Conservation (phyloP, 495 filamentous ascomycete genomes). For the Pseudevernia furfuracea region DNA sequence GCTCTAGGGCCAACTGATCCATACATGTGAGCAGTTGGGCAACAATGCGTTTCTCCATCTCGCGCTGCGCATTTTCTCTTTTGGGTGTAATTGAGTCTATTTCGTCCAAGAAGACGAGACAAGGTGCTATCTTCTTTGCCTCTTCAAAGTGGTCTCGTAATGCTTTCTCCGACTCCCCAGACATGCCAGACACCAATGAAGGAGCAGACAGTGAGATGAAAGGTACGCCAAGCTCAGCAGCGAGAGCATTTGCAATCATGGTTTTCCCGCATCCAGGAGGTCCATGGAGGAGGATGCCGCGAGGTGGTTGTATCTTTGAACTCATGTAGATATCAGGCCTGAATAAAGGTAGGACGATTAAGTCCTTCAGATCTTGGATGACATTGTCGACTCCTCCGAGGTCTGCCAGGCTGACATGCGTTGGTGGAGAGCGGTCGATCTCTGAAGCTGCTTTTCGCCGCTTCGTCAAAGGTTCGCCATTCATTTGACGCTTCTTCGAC, state of each 20-base stretch:
- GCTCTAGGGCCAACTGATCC: conserved; percentile 74
- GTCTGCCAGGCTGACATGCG: conserved; percentile 66
- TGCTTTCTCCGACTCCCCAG: conserved; percentile 92
- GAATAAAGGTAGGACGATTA: conserved; percentile 75
- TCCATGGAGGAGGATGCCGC: conserved; percentile 86
- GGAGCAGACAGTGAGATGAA: conserved; percentile 87
- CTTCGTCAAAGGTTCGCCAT: conserved; percentile 64
- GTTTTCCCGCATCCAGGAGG: conserved; percentile 96
- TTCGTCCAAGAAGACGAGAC: conserved; percentile 91
- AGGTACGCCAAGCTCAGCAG: conserved; percentile 72
- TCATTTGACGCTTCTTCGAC: conserved; percentile 46
- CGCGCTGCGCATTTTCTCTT: conserved; percentile 84
- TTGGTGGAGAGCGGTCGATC: conserved; percentile 63
- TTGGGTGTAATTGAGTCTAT: conserved; percentile 95
- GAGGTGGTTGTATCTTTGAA: conserved; percentile 60
- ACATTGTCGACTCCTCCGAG: conserved; percentile 81
- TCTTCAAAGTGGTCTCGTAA: conserved; percentile 85
- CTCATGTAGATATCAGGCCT: conserved; percentile 56
- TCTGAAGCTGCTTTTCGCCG: conserved; percentile 51
- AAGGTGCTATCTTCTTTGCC: conserved; percentile 79
- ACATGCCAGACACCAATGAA: conserved; percentile 87
- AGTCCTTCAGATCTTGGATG: conserved; percentile 65
- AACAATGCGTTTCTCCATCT: conserved; percentile 96
- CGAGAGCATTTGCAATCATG: conserved; percentile 84
- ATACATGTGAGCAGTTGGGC: conserved; percentile 86